Evolutionary conservation across 768 basidiomycete species (phyloP).

Genomic region (Kondoa subrosea): DNA sequence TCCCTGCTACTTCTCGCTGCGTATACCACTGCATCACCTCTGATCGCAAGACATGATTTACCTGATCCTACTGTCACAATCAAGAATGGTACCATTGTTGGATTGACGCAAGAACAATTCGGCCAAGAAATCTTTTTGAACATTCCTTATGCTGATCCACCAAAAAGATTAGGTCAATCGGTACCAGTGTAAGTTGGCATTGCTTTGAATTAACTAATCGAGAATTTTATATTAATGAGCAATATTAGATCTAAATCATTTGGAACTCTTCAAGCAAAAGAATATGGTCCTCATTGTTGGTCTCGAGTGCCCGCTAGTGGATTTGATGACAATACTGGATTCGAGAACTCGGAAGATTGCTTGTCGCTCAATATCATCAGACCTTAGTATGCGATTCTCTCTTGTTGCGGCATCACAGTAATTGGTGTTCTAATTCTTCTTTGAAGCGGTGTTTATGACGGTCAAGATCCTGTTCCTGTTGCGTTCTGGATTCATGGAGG

Average conservation of each 20-base stretch:
- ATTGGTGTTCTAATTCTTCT: too few species aligned
- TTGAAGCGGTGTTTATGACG: background rate
- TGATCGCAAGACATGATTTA: too few species aligned
- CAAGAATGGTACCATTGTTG: background rate
- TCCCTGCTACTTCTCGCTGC: too few species aligned
- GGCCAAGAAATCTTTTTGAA: background rate
- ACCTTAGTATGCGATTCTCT: slow-evolving; percentile 3
- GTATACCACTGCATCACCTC: too few species aligned
- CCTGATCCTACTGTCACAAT: background rate
- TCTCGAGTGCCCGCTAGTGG: background rate
- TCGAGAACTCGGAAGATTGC: slow-evolving; percentile 12
- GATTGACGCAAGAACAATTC: background rate
- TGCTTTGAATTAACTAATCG: too few species aligned
- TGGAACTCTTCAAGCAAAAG: background rate
- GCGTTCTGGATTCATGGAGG: slow-evolving; percentile 30
- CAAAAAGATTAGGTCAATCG: background rate
- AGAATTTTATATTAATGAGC: background rate
- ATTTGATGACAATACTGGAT: background rate
- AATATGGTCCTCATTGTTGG: background rate
- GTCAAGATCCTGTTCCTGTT: slow-evolving; percentile 14
- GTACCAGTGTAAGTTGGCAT: background rate
- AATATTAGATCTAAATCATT: background rate
- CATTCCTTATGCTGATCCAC: slow-evolving; percentile 3
- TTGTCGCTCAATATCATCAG: slow-evolving; percentile 21
- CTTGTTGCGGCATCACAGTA: background rate